Evolutionary conservation across 2,329 filamentous ascomycete species (phyloP), one percentile per base, ranked within the genome.

Genomic region (Claviceps spartinae): DNA sequence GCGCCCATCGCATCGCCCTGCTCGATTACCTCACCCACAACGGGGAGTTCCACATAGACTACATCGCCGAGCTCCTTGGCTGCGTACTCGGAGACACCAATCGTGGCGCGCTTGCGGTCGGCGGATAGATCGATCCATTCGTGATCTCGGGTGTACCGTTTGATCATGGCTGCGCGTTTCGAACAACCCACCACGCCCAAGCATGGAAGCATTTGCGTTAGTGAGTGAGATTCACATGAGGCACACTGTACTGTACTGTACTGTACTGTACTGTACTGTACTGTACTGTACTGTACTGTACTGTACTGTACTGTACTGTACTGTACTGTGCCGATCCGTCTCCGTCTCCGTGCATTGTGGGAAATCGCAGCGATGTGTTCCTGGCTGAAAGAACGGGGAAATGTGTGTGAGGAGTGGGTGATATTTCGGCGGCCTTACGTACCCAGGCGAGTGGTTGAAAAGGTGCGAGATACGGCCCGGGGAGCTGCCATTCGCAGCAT

Each of bases 81-180:
- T 20, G 93, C 93, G 76, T 95, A 97, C 61, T 84, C 77, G 52
- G 88, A 93, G 68, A 98, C 95, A 55, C 93, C 93, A 60, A 83
- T 75, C 49, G 78, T 80, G 75, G 87, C 90, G 48, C 83, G 85
- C 70, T 86, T 91, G 67, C 85, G 82, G 71, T 94, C 86, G 49
- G 81, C 81, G 52, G 83, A 84, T 55, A 95, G 74, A 70, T 96
- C 89, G 67, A 98, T 83, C 93, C 93, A 98, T 75, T 98, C 93
- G 76, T 98, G 93, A 66, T 96, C 91, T 68, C 90, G 85, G 58
- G 93, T 96, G 77, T 95, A 98, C 68, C 84, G 87, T 73, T 93
- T 91, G 58, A 79, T 73, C 52, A 76, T 72, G 62, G 71, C 83
- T 86, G 34, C 30, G 30, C 30, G 30, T 34, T 34, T 34, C 8